These are phyloP conservation scores for Populus hybrid DNA, from an alignment of 441 rosid genomes.

Conservation along the genomic window DNA sequence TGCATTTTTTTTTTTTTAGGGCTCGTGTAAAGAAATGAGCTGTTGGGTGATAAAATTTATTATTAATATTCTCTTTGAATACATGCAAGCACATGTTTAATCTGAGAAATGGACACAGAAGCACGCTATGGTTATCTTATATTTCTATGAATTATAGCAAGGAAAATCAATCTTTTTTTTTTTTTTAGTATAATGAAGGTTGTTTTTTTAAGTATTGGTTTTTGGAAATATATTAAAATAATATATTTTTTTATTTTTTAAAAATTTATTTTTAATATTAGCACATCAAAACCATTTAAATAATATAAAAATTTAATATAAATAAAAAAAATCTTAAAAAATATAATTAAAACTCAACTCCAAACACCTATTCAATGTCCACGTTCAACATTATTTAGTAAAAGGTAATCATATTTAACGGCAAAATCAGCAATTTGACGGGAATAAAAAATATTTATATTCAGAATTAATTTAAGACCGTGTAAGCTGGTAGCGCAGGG, in stretches of 20 bases:
- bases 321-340: no score
- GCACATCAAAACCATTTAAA: no score
- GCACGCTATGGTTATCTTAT: neutral
- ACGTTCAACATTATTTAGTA: neutral
- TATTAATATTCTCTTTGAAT: neutral
- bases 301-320: no score
- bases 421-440: no score
- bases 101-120: neutral
- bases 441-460: neutral
- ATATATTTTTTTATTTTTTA: no score
- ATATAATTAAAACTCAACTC: no score
- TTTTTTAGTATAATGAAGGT: no score
- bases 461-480: neutral
- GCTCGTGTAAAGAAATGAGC: neutral
- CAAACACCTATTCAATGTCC: fast-evolving
- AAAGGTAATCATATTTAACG: neutral
- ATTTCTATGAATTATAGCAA: neutral
- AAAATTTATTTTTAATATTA: no score
- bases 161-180: neutral
- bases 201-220: no score
- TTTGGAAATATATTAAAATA: no score
- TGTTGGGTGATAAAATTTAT: neutral
- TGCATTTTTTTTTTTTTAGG: neutral
- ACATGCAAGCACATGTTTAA: neutral
- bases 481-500: neutral